Conservation (phyloP, 2,329 filamentous ascomycete genomes). For the Dryadomyces quercivorus region DNA sequence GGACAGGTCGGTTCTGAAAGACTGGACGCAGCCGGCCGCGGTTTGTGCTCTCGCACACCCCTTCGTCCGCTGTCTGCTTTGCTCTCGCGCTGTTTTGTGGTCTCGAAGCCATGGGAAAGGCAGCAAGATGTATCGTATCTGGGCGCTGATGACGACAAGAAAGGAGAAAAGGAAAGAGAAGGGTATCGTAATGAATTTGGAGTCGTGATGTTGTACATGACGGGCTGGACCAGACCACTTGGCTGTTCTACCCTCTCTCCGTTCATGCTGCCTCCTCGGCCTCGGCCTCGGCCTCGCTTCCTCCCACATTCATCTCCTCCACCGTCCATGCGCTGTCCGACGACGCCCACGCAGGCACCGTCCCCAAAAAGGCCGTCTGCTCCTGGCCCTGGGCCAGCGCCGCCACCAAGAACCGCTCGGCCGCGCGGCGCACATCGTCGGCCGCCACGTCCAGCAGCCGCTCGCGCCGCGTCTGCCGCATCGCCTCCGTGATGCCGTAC, state of each 20-base stretch:
- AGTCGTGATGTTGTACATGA: background rate
- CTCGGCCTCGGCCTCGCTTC: conserved; percentile 14
- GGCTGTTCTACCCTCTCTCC: too few relatives aligned
- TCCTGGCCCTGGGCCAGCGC: conserved; percentile 46
- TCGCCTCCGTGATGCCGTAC: conserved; percentile 72
- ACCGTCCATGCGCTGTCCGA: conserved; percentile 57
- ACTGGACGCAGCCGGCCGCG: conserved; percentile 29
- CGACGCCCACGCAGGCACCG: conserved; percentile 63
- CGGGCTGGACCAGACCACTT: too few relatives aligned
- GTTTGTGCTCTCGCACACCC: background rate
- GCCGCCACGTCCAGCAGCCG: conserved; percentile 76
- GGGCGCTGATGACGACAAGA: conserved; percentile 29
- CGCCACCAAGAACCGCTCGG: conserved; percentile 70
- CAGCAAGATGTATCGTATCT: conserved; percentile 54
- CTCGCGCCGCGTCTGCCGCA: conserved; percentile 76
- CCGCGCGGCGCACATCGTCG: conserved; percentile 67
- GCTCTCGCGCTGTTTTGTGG: conserved; percentile 50
- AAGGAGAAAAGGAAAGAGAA: background rate
- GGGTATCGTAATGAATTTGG: background rate
- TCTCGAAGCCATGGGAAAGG: conserved; percentile 41
- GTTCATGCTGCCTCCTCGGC: background rate
- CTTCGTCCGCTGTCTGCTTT: conserved; percentile 17
- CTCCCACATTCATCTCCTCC: conserved; percentile 58
- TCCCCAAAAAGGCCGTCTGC: conserved; percentile 64
- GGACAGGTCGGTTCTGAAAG: conserved; percentile 49